Conservation (phyloP, 2,329 filamentous ascomycete species). For the Metarhizium album region DNA sequence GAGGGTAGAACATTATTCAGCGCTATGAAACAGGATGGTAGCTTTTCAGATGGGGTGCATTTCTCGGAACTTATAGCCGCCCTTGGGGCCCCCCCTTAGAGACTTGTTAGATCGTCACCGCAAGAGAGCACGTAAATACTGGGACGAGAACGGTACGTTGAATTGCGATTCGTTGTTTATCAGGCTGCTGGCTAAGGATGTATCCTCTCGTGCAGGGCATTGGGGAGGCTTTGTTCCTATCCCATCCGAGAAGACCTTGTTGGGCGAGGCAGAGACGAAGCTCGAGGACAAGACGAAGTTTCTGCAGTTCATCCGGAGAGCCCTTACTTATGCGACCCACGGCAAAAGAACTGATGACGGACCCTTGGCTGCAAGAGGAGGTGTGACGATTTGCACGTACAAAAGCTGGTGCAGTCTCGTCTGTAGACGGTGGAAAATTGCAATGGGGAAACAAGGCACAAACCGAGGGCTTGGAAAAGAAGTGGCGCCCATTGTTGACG, state of each 20-base stretch:
- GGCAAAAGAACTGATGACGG: conserved; percentile 13
- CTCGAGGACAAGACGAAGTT: conserved; percentile 12
- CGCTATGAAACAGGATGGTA: conserved; percentile 11
- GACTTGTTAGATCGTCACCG: conserved; percentile 10
- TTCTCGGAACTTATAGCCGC: conserved; percentile 16
- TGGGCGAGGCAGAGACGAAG: conserved; percentile 12
- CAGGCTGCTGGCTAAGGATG: too few relatives aligned
- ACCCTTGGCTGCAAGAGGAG: conserved; percentile 13
- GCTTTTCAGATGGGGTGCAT: conserved; percentile 13
- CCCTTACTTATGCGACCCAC: conserved; percentile 14
- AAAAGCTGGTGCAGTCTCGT: too few relatives aligned
- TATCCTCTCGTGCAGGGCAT: conserved; percentile 7
- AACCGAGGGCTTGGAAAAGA: too few relatives aligned
- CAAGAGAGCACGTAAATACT: conserved; percentile 11
- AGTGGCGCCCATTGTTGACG: not conserved
- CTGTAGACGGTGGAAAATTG: too few relatives aligned
- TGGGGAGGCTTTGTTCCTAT: conserved; percentile 14
- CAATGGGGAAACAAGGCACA: too few relatives aligned
- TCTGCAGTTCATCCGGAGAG: conserved; percentile 13
- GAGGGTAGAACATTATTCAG: conserved; percentile 12
- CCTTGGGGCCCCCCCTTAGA: conserved; percentile 12
- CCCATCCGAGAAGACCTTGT: conserved; percentile 9
- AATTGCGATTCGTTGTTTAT: not conserved
- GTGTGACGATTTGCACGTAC: not conserved
- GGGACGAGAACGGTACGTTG: conserved; percentile 14